Conservation (phyloP, 371 early-diverging fungal species). For the Mucor mucedo region DNA sequence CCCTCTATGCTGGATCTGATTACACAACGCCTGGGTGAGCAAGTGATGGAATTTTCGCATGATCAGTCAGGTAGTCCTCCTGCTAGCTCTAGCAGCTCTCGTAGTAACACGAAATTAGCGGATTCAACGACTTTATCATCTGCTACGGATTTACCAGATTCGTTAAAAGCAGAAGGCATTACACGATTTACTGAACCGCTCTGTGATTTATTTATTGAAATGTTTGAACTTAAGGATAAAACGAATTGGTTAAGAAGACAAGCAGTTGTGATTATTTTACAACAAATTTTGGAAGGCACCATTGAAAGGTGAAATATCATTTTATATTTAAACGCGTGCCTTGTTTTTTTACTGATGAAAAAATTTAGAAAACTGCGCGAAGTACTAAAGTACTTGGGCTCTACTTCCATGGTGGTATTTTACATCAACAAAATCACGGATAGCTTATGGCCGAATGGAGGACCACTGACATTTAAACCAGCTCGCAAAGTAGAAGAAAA, state of each 20-base stretch:
- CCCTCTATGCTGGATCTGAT: slow-evolving; percentile 76
- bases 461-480: slow-evolving; percentile 32
- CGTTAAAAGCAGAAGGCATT: slow-evolving; percentile 53
- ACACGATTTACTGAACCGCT: slow-evolving; percentile 72
- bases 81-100: slow-evolving; percentile 20
- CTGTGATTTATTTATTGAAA: slow-evolving; percentile 83
- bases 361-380: slow-evolving; percentile 52
- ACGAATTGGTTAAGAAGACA: slow-evolving; percentile 89
- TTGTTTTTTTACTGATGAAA: background rate
- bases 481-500: slow-evolving; percentile 62
- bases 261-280: slow-evolving; percentile 82
- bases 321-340: background rate
- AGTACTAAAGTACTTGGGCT: slow-evolving; percentile 36
- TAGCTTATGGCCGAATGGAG: slow-evolving; percentile 63
- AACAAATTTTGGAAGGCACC: slow-evolving; percentile 85
- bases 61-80: slow-evolving; percentile 13
- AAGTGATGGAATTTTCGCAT: slow-evolving; percentile 61
- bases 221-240: slow-evolving; percentile 85
- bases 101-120: slow-evolving; percentile 10
- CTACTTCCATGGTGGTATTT: slow-evolving; percentile 52
- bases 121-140: background rate
- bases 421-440: slow-evolving; percentile 43
- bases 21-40: slow-evolving; percentile 71
- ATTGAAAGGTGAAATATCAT: slow-evolving; percentile 69
- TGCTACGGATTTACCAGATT: slow-evolving; percentile 11